These are phyloP conservation scores for Teratosphaeria epicoccoides DNA, from an alignment of 2,329 filamentous ascomycete species.

Conservation along the genomic window DNA sequence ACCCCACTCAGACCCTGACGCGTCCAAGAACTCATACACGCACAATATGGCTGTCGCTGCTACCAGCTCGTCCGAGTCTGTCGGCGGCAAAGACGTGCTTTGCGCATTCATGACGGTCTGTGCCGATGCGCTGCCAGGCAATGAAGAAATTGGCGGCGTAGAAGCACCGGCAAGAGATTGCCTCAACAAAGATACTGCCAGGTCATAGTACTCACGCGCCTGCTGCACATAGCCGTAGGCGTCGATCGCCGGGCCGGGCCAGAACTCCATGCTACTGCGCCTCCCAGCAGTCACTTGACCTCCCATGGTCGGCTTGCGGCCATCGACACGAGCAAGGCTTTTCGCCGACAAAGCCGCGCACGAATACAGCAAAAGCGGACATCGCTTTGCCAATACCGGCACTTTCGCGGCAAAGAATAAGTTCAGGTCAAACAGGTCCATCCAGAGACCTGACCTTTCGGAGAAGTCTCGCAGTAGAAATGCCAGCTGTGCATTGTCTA, in stretches of 20 bases:
- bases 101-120: slow-evolving; percentile 12
- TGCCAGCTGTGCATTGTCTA: slow-evolving; percentile 30
- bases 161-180: slow-evolving; percentile 23
- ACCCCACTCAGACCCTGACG: slow-evolving; percentile 52
- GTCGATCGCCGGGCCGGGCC: slow-evolving; percentile 30
- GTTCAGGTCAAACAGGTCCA: slow-evolving; percentile 47
- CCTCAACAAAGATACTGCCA: slow-evolving; percentile 24
- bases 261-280: slow-evolving; percentile 40
- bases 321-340: slow-evolving; percentile 45
- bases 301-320: slow-evolving; percentile 40
- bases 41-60: slow-evolving; percentile 57
- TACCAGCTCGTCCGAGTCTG: slow-evolving; percentile 49
- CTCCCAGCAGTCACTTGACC: slow-evolving; percentile 27
- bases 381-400: slow-evolving; percentile 44
- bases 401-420: slow-evolving; percentile 52
- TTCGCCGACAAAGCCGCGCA: slow-evolving; percentile 53
- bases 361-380: slow-evolving; percentile 42
- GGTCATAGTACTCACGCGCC: slow-evolving; percentile 50
- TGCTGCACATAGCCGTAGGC: slow-evolving; percentile 44
- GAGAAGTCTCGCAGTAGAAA: slow-evolving; percentile 51
- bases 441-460: slow-evolving; percentile 49
- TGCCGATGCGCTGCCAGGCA: slow-evolving; percentile 17
- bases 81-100: slow-evolving; percentile 22
- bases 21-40: slow-evolving; percentile 58
- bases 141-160: slow-evolving; percentile 15